phyloP scores from a whole-genome alignment of 495 filamentous ascomycete genomes.

The Sabuloglossum arenarium region DNA sequence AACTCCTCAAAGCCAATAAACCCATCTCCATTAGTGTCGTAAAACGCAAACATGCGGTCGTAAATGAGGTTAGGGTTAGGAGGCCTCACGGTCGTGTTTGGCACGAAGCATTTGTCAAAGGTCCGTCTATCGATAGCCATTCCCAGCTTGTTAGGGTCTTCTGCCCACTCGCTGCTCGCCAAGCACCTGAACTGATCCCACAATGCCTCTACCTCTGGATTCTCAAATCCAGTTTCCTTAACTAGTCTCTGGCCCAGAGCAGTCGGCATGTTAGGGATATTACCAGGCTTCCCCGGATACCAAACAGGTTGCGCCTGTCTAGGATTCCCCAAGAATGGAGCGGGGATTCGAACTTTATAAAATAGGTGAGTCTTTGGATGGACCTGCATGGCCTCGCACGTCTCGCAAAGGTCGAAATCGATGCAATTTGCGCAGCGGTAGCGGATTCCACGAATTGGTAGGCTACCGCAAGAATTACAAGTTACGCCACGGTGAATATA shows the following conservation, averaged over 20 bases:
- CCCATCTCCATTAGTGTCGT: slow-evolving; percentile 73
- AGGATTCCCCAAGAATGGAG: slow-evolving; percentile 42
- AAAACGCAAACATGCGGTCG: slow-evolving; percentile 91
- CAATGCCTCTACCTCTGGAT: slow-evolving; percentile 67
- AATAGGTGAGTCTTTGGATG: slow-evolving; percentile 90
- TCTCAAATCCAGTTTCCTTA: slow-evolving; percentile 55
- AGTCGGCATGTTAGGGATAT: slow-evolving; percentile 38
- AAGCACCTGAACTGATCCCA: slow-evolving; percentile 94
- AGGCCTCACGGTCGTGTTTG: slow-evolving; percentile 51
- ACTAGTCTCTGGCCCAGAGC: slow-evolving; percentile 41
- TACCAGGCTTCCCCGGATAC: slow-evolving; percentile 76
- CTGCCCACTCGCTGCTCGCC: slow-evolving; percentile 65
- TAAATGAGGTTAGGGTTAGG: slow-evolving; percentile 75
- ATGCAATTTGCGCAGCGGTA: slow-evolving; percentile 84
- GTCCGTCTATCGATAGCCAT: slow-evolving; percentile 79
- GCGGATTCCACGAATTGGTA: slow-evolving; percentile 77
- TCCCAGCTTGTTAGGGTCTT: slow-evolving; percentile 53
- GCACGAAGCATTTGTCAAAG: slow-evolving; percentile 78
- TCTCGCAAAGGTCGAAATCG: slow-evolving; percentile 81
- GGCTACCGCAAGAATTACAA: slow-evolving; percentile 68
- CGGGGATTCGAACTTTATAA: slow-evolving; percentile 71
- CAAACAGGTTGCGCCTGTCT: slow-evolving; percentile 55
- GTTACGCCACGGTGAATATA: slow-evolving; percentile 88
- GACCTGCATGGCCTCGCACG: slow-evolving; percentile 63
- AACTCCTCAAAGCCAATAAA: slow-evolving; percentile 93